Percentiles rank a stretch among this genome's conserved stretches.
phyloP scores from a whole-genome alignment of 2,329 filamentous ascomycete genomes.

The Trichoderma simmonsii region DNA sequence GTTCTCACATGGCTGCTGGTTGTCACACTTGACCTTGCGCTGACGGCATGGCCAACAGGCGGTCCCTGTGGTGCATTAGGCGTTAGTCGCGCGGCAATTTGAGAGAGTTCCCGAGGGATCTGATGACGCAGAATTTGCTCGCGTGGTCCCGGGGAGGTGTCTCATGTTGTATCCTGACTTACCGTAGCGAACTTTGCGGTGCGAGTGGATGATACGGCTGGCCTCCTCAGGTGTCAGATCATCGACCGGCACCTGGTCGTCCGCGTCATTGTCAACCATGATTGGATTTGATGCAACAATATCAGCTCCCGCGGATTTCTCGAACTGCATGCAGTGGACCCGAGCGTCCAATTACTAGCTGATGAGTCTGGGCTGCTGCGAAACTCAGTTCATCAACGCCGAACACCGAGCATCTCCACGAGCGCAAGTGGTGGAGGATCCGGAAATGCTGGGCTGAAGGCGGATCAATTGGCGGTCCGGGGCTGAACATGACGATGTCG shows the following conservation, averaged over 20 bases:
- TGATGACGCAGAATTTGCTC: not conserved
- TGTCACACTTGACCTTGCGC: constrained; percentile 67
- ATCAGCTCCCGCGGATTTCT: not conserved
- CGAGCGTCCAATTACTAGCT: constrained; percentile 13
- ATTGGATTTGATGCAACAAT: constrained; percentile 20
- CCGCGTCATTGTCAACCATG: constrained; percentile 44
- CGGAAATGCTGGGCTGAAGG: not conserved
- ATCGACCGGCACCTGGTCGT: constrained; percentile 48
- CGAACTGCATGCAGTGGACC: constrained; percentile 8
- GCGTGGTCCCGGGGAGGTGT: not conserved
- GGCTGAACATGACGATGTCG: not conserved
- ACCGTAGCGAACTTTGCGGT: constrained; percentile 68
- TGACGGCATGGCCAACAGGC: constrained; percentile 67
- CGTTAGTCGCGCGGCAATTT: constrained; percentile 1
- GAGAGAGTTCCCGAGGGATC: not conserved
- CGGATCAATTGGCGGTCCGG: constrained; percentile 17
- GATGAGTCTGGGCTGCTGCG: not conserved
- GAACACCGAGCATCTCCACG: constrained; percentile 35
- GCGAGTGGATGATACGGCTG: constrained; percentile 65
- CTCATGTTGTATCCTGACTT: constrained; percentile 23
- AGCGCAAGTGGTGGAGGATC: not conserved
- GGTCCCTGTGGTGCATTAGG: constrained; percentile 43
- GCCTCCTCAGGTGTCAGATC: constrained; percentile 63
- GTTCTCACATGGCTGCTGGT: constrained; percentile 66
- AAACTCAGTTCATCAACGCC: constrained; percentile 28